Percentiles rank a stretch among this genome's conserved stretches.
Evolutionary conservation across 2,329 filamentous ascomycete species (phyloP).

Genomic region (Fusarium irregulare): DNA sequence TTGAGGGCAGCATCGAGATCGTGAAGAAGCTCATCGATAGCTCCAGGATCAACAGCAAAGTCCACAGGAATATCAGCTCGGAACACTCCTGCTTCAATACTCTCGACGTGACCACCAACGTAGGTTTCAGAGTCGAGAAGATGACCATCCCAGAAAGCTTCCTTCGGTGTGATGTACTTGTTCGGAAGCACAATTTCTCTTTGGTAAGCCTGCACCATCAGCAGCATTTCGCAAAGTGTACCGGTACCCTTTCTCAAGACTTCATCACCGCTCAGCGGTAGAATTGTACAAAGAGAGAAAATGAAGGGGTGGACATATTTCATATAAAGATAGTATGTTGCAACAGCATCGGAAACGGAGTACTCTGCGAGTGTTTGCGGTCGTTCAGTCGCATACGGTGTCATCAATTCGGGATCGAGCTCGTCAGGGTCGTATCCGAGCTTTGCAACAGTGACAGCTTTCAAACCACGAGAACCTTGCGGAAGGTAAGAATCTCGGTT

Average conservation of each 20-base stretch:
- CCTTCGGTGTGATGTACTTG: conserved; percentile 90
- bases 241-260: conserved; percentile 95
- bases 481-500: conserved; percentile 98
- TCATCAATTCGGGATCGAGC: conserved; percentile 97
- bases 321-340: conserved; percentile 99
- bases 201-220: conserved; percentile 98
- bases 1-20: conserved; percentile 90
- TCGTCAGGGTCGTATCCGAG: conserved; percentile 98
- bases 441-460: conserved; percentile 97
- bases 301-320: conserved; percentile 99
- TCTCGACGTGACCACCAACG: conserved; percentile 97
- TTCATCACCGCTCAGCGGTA: conserved; percentile 92
- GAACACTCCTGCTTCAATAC: conserved; percentile 98
- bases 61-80: conserved; percentile 94
- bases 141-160: conserved; percentile 97
- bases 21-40: conserved; percentile 86
- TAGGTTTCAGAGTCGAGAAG: conserved; percentile 97
- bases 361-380: conserved; percentile 97
- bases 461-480: conserved; percentile 95
- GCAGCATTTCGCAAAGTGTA: conserved; percentile 98
- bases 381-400: conserved; percentile 86
- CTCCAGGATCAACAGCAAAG: conserved; percentile 88
- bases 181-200: conserved; percentile 94
- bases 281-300: conserved; percentile 96
- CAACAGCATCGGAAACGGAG: conserved; percentile 98